phyloP scores from a whole-genome alignment of 371 early-diverging fungal genomes.

The Mucor ambiguus region DNA sequence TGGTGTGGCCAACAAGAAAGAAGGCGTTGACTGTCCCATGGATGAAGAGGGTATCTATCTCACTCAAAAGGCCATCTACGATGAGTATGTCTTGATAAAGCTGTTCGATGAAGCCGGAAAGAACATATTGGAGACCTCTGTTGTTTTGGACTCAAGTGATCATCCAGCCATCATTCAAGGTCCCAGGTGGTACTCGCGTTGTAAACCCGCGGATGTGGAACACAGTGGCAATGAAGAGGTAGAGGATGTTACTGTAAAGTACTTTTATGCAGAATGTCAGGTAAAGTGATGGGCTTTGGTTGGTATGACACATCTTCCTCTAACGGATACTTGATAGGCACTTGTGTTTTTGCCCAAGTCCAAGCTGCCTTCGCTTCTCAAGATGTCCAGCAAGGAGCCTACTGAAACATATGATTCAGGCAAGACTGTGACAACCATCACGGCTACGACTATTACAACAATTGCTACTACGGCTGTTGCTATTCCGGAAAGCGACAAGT shows the following conservation, averaged over 20 bases:
- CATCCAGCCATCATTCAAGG: constrained; percentile 15
- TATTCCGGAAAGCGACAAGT: too few relatives aligned
- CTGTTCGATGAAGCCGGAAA: not conserved
- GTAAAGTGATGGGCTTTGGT: not conserved
- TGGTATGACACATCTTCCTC: too few relatives aligned
- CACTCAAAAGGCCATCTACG: not conserved
- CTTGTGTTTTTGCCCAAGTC: not conserved
- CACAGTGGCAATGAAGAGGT: not conserved
- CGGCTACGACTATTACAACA: not conserved
- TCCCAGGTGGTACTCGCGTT: not conserved
- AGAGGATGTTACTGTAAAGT: constrained; percentile 6
- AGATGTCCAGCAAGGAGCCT: not conserved
- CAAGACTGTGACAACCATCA: not conserved
- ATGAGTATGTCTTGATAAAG: not conserved
- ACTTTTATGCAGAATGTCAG: not conserved
- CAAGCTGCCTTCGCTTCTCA: not conserved
- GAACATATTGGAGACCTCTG: not conserved
- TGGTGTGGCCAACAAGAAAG: not conserved
- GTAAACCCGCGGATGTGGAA: constrained; percentile 4
- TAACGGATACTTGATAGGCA: not conserved
- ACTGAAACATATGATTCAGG: not conserved
- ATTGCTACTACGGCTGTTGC: not conserved
- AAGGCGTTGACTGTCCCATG: not conserved
- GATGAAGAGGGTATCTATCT: constrained; percentile 18
- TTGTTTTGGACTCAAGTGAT: not conserved